These are phyloP conservation scores for Hericium erinaceus DNA, from an alignment of 768 basidiomycete genomes.

Conservation along the genomic window DNA sequence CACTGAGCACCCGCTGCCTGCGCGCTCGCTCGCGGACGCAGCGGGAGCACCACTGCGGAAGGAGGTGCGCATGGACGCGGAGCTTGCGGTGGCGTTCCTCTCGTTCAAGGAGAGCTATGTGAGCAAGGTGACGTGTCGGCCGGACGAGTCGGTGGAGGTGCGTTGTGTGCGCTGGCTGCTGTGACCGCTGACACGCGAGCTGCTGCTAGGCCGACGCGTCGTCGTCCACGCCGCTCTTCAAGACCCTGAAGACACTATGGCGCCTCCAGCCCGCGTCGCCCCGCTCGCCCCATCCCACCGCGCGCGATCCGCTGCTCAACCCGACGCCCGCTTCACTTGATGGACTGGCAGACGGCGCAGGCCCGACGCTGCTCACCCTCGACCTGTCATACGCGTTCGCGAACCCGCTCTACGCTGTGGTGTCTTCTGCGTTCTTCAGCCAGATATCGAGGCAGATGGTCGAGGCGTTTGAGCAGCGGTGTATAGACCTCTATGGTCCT, in stretches of 20 bases:
- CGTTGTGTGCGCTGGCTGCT: constrained; percentile 15
- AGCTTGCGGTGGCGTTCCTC: constrained; percentile 84
- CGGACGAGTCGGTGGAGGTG: constrained; percentile 74
- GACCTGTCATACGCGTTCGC: constrained; percentile 83
- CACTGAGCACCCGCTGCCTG: background rate
- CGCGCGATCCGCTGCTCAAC: constrained; percentile 6
- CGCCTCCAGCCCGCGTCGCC: constrained; percentile 51
- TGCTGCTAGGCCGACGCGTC: constrained; percentile 54
- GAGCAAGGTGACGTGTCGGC: constrained; percentile 73
- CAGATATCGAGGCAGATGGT: constrained; percentile 87
- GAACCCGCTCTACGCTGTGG: constrained; percentile 74
- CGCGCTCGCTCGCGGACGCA: constrained; percentile 16
- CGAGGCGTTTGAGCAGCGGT: constrained; percentile 84
- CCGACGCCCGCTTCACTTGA: background rate
- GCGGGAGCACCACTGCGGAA: constrained; percentile 12
- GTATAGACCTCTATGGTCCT: constrained; percentile 59
- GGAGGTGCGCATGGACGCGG: constrained; percentile 59
- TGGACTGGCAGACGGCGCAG: constrained; percentile 15
- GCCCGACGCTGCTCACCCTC: constrained; percentile 74
- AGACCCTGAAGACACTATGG: constrained; percentile 64
- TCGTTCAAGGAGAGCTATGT: constrained; percentile 82
- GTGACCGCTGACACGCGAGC: no score
- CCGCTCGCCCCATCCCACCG: constrained; percentile 30
- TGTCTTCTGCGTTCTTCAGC: constrained; percentile 81
- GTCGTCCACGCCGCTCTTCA: constrained; percentile 66